Base-by-base conservation (phyloP, 148 eudicot genomes). In the Rhododendron henanense region DNA sequence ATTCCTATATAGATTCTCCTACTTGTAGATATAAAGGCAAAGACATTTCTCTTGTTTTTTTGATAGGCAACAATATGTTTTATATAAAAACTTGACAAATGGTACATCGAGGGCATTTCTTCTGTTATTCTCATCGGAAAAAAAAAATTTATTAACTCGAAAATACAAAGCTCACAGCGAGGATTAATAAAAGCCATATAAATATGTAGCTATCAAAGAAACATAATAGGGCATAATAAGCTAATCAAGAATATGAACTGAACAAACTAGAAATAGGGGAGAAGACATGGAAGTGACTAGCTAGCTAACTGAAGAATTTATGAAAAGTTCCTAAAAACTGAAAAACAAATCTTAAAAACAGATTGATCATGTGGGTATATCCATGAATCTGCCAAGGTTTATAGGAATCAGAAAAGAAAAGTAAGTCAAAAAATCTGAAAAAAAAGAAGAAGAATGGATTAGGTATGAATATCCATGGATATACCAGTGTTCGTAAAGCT, bases 401-500 rank as follows among this genome's bases (percentile, higher is more conserved):
- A n/a, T 65, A 65, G 71, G 28, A 59, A n/a, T 8, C 3, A 21
- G 69, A 23, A 23, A 61, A 25, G 0, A 31, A 61, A 61, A 0
- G 21, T 55, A 15, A 2, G 59, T 55, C 50, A 16, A 81, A 18
- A 37, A 3, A 18, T 81, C 39, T 6, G 50, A 18, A 57, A 2
- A 5, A 63, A 16, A 48, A 44, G 0, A 2, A 1, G 37, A 35
- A 1, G 37, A 35, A 67, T 53, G 5, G 77, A 25, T 6, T 69
- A 10, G 10, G 3, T 71, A n/a, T 63, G 79, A 74, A 61, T 59
- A 81, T 82, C 44, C 81, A 85, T 82, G 73, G 15, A 44, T 35
- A 65, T 83, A 51, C 85, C 75, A 67, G 21, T 65, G 77, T 23
- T 67, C 11, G 44, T 82, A 82, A 82, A 78, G 83, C 21, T 13